phyloP scores from a whole-genome alignment of 257 asterid species.

The Nicotiana tomentosiformis region DNA sequence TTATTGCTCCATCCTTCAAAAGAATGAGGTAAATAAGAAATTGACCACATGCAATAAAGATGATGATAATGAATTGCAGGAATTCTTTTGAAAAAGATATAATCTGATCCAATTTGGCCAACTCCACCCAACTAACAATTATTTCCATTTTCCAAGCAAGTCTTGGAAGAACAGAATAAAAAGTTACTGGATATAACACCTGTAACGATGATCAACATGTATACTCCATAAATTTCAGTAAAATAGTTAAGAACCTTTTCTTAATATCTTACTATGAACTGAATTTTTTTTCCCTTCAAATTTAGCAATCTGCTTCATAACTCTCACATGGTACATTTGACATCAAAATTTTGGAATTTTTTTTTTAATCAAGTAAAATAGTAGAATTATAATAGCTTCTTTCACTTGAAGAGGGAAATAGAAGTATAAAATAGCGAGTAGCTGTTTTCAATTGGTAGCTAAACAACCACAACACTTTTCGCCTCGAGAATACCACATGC shows the following conservation, averaged over 20 bases:
- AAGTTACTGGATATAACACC: not conserved
- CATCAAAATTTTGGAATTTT: not conserved
- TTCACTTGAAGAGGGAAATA: not conserved
- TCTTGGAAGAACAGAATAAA: not conserved
- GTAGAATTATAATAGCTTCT: not conserved
- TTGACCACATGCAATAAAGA: not conserved
- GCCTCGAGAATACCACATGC: not conserved
- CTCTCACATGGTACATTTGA: not conserved
- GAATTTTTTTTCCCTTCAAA: not conserved
- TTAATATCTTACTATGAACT: not conserved
- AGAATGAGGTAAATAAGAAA: constrained; percentile 1
- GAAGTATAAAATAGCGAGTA: not conserved
- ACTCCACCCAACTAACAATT: not conserved
- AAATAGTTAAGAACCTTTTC: not conserved
- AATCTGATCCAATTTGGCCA: not conserved
- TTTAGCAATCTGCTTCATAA: not conserved
- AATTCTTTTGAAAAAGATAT: not conserved
- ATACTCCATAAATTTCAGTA: not conserved
- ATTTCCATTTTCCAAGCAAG: not conserved
- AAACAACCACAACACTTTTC: not conserved
- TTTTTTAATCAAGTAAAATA: not conserved
- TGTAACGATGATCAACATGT: not conserved
- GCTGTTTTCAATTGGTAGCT: not conserved
- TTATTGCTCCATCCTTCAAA: not conserved
- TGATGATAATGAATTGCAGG: not conserved